Evolutionary conservation across 2,329 filamentous ascomycete genomes (phyloP), one percentile per base, ranked within the genome.

Genomic region (Diaporthe humulicola): DNA sequence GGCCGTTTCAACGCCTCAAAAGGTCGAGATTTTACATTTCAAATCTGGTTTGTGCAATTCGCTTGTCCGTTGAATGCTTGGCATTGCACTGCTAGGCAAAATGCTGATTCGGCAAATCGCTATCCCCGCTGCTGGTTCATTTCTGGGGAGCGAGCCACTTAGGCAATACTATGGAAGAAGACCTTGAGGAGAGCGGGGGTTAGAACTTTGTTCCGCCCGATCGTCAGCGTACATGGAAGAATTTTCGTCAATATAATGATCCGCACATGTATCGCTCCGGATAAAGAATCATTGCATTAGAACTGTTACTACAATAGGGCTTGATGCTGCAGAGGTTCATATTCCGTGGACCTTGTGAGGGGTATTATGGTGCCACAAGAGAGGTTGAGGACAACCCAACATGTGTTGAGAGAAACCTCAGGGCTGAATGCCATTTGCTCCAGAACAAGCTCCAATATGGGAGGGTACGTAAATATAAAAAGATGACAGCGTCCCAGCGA

Each of bases 61-160:
- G 45, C 42, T 67, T 67, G 45, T 42, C 40, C 22, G 2, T 33
- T 1, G 19, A 66, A 48, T 7, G 40, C 60, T 66, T 50, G 60
- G 60, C 60, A 66, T 15, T 38, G 42, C 42, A 14, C 15, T 28
- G 33, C n/a, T 40, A n/a, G 64, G 64, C 48, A 54, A 15, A 54
- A 69, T 69, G n/a, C 33, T 54, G 48, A 38, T 69, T 28, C 45
- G 64, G 36, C n/a, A 48, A 67, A 67, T 52, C 25, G 12, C 30
- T 3, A 17, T 17, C 45, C 64, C 64, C 64, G 64, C 64, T 69
- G 36, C 64, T 54, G 33, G 64, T 36, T 25, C 45, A 69, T 40
- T 69, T 69, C 48, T 69, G 64, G 48, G n/a, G 64, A 54, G 64
- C 64, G 64, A 69, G 45, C 48, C 9, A 54, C 64, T 50, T 69